Evolutionary conservation across 2,329 filamentous ascomycete species (phyloP), one percentile per base, ranked within the genome.

Genomic region (Paraconiothyrium sp.): DNA sequence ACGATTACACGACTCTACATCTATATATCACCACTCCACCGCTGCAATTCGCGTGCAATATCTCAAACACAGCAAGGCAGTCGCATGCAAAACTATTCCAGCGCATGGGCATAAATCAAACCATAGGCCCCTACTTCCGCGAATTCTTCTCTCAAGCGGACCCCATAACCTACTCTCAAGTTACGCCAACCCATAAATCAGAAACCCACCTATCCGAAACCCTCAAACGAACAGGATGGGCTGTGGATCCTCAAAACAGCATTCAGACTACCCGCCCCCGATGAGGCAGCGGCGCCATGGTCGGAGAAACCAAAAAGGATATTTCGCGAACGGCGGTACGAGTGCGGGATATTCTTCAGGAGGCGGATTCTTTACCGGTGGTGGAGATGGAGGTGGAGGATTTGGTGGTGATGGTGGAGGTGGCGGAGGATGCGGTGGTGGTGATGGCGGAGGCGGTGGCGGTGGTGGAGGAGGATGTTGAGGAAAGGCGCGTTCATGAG

Each of bases 251-350:
- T 54, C 51, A 32, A 54, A 54, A 32, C 51, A 32, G 9, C 1
- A 54, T 5, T 54, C 37, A n/a, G 51, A 54, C 11, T 54, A 54
- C 51, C 51, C 51, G 22, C 51, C 51, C 11, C 51, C 51, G 10
- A 54, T 54, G 51, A 43, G 51, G 51, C 51, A 54, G 39, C 51
- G 22, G 24, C 37, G 27, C 27, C 27, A 30, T 30, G 37, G 51
- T 22, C 22, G 51, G 14, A 35, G 37, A 37, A 7, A 20, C 2
- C 16, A 22, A 2, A 4, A 24, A 41, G 11, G 13, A 41, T 41
- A 41, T 13, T 16, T 41, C 37, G 52, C 20, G 20, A 20, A 20
- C 10, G 9, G 14, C 37, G 27, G 35, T 16, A 37, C 20, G 32
- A 22, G 52, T 10, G 51, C 5, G 6, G 51, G 24, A 52, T 24